Percentiles rank a stretch among this genome's conserved stretches.
phyloP scores from a whole-genome alignment of 2,329 filamentous ascomycete genomes.

The Aureobasidium sp. region DNA sequence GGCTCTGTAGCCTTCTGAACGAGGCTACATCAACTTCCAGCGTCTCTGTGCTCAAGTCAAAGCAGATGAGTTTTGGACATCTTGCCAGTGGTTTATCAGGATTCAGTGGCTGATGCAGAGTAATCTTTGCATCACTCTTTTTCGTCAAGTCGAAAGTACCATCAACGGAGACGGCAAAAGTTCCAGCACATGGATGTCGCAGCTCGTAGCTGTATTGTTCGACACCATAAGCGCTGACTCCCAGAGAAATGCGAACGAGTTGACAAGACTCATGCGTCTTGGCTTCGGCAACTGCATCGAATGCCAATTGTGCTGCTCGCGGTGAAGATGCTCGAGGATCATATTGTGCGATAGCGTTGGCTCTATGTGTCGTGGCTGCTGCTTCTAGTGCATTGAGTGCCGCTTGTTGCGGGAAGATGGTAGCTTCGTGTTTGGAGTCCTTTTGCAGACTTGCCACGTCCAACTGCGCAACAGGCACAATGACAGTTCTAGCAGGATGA shows the following conservation, averaged over 20 bases:
- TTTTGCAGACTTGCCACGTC: neutral
- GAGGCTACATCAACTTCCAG: conserved; percentile 37
- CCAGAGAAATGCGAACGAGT: conserved; percentile 52
- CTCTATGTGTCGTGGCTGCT: conserved; percentile 36
- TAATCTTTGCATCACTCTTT: conserved; percentile 19
- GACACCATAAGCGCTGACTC: conserved; percentile 18
- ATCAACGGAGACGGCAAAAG: conserved; percentile 34
- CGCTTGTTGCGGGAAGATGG: conserved; percentile 38
- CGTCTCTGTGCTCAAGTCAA: conserved; percentile 34
- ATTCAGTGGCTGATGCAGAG: conserved; percentile 30
- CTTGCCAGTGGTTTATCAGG: conserved; percentile 30
- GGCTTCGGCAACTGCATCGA: conserved; percentile 50
- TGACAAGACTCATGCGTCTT: conserved; percentile 62
- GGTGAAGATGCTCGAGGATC: conserved; percentile 58
- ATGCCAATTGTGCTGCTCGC: conserved; percentile 51
- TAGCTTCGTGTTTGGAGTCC: conserved; percentile 19
- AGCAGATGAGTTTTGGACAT: conserved; percentile 32
- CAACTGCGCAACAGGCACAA: conserved; percentile 13
- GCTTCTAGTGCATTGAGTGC: conserved; percentile 37
- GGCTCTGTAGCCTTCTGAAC: conserved; percentile 33
- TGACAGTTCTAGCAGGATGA: conserved; percentile 11
- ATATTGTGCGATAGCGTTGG: conserved; percentile 49
- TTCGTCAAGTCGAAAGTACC: conserved; percentile 18
- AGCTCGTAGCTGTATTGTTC: conserved; percentile 34
- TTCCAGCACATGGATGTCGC: conserved; percentile 36